Evolutionary conservation across 1,139 yeast species (phyloP).

Genomic region (Candida sp.): DNA sequence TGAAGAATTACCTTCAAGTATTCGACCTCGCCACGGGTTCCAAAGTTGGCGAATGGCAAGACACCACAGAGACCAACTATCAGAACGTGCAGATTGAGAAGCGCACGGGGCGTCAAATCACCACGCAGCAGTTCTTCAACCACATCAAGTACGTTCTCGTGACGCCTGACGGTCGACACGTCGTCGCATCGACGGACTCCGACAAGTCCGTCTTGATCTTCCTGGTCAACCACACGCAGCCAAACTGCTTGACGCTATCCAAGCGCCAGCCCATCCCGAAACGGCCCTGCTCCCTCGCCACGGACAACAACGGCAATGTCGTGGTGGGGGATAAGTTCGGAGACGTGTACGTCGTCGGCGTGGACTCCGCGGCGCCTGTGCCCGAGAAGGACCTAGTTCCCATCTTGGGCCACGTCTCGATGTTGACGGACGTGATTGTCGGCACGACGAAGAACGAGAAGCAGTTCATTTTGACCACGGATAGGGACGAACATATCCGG

Average conservation of each 20-base stretch:
- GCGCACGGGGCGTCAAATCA: slow-evolving; percentile 13
- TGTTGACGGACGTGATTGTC: slow-evolving; percentile 76
- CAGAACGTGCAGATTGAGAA: slow-evolving; percentile 41
- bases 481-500: slow-evolving; percentile 96
- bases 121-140: slow-evolving; percentile 61
- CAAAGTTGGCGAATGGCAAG: slow-evolving; percentile 61
- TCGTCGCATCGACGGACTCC: slow-evolving; percentile 79
- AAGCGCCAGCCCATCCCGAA: slow-evolving; percentile 86
- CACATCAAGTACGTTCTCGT: slow-evolving; percentile 66
- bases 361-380: slow-evolving; percentile 31
- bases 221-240: slow-evolving; percentile 32
- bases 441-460: slow-evolving; percentile 41
- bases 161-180: slow-evolving; percentile 49
- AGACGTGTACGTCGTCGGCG: slow-evolving; percentile 74
- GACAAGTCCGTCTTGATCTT: slow-evolving; percentile 83
- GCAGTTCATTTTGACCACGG: slow-evolving; percentile 75
- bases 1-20: slow-evolving; percentile 60
- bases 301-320: slow-evolving; percentile 52
- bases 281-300: slow-evolving; percentile 84
- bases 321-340: slow-evolving; percentile 97
- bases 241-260: slow-evolving; percentile 45
- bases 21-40: slow-evolving; percentile 39
- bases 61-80: slow-evolving; percentile 35
- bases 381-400: slow-evolving; percentile 59
- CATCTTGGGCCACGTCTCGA: slow-evolving; percentile 93